Evolutionary conservation across 169 alveolate genomes (phyloP).

Genomic region (Plasmodium yoelii): DNA sequence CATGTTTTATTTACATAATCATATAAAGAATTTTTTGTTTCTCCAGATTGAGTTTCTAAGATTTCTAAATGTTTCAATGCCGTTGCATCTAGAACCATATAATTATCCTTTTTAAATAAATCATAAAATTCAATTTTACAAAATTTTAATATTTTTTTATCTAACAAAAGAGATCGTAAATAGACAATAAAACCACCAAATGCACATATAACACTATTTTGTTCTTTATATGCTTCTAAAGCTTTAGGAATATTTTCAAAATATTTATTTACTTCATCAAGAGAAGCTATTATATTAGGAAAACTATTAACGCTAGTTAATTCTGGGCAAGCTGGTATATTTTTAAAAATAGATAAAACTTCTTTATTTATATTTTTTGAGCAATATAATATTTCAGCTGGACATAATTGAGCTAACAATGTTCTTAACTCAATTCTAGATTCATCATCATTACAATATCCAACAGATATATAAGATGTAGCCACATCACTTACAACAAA

Average conservation of each 20-base stretch:
- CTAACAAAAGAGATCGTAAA: constrained; percentile 46
- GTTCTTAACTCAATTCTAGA: constrained; percentile 81
- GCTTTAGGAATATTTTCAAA: constrained; percentile 48
- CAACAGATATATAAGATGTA: constrained; percentile 87
- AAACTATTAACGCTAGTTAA: constrained; percentile 37
- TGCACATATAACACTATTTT: constrained; percentile 62
- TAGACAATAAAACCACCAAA: constrained; percentile 60
- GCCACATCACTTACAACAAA: constrained; percentile 89
- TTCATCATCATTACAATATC: constrained; percentile 86
- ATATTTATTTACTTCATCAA: constrained; percentile 62
- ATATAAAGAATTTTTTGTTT: constrained; percentile 84
- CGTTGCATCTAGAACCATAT: constrained; percentile 84
- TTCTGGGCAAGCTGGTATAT: constrained; percentile 78
- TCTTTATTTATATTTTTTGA: constrained; percentile 78
- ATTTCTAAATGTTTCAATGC: constrained; percentile 90
- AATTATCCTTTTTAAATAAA: constrained; percentile 39
- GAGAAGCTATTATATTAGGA: constrained; percentile 41
- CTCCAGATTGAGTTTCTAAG: constrained; percentile 87
- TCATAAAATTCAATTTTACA: constrained; percentile 71
- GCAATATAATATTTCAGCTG: constrained; percentile 86
- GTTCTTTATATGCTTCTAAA: constrained; percentile 54
- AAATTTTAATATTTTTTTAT: constrained; percentile 39
- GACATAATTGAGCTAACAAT: constrained; percentile 85
- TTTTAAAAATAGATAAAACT: constrained; percentile 60
- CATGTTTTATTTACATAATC: constrained; percentile 93